Evolutionary conservation across 2,329 filamentous ascomycete genomes (phyloP).

Genomic region (Fusarium dlaminii): DNA sequence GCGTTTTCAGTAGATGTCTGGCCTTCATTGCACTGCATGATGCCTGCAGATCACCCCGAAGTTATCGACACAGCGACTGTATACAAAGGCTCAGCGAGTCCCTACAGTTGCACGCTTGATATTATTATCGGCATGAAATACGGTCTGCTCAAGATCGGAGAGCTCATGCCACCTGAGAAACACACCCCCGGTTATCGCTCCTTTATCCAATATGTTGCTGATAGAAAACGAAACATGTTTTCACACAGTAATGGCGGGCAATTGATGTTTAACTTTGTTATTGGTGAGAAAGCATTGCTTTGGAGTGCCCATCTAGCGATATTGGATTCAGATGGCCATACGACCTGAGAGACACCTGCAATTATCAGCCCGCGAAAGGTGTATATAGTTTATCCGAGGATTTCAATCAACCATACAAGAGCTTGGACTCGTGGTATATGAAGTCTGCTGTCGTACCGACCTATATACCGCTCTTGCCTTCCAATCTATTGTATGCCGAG

Average conservation of each 20-base stretch:
- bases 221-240: not conserved
- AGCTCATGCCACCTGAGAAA: not conserved
- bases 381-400: not conserved
- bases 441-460: not conserved
- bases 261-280: not conserved
- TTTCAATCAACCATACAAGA: not conserved
- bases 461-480: not conserved
- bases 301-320: not conserved
- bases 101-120: not conserved
- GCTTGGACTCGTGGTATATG: not conserved
- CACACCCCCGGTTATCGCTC: not conserved
- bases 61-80: not conserved
- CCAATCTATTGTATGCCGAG: rapidly evolving
- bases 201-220: not conserved
- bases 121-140: not conserved
- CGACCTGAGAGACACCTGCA: not conserved
- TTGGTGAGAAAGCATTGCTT: not conserved
- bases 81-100: not conserved
- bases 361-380: not conserved
- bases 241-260: not conserved
- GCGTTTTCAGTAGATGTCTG: not conserved
- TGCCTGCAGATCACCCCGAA: not conserved
- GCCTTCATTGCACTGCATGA: not conserved
- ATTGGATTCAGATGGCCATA: not conserved
- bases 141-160: not conserved